Conservation (phyloP, 306 rosid genomes). For the Oemleria cerasiformis region DNA sequence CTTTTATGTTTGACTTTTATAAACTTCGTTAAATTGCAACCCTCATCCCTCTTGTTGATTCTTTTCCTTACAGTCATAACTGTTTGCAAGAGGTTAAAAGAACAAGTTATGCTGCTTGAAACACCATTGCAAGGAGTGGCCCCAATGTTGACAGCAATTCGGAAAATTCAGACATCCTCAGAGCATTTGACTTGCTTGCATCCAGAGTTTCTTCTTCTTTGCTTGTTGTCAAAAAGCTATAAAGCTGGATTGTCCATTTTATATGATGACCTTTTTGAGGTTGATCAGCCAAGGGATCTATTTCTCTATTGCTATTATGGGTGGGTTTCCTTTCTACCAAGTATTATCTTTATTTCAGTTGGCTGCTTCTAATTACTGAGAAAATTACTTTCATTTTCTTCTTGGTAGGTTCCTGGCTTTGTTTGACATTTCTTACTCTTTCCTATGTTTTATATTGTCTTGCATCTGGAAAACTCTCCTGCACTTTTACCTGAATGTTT, state of each 20-base stretch:
- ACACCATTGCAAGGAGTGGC: slow-evolving; percentile 87
- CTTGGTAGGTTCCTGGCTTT: not conserved
- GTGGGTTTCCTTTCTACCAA: slow-evolving; percentile 38
- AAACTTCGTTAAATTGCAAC: not conserved
- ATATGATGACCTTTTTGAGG: slow-evolving; percentile 68
- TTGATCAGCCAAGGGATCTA: slow-evolving; percentile 87
- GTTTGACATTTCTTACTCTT: not conserved
- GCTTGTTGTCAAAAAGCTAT: slow-evolving; percentile 79
- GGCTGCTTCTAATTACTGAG: not conserved
- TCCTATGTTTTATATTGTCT: not conserved
- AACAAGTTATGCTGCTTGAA: slow-evolving; percentile 61
- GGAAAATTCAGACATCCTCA: slow-evolving; percentile 62
- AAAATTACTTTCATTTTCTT: not conserved
- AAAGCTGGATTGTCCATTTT: slow-evolving; percentile 76
- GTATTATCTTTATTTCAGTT: slow-evolving; percentile 9
- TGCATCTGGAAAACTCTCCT: not conserved
- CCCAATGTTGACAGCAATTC: slow-evolving; percentile 68
- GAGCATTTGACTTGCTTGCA: slow-evolving; percentile 80
- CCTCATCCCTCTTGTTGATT: slow-evolving; percentile 7
- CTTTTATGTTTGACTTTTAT: slow-evolving; percentile 2
- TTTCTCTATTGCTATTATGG: slow-evolving; percentile 94
- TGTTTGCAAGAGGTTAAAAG: slow-evolving; percentile 80
- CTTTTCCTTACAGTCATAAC: slow-evolving; percentile 49
- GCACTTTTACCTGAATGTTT: too few species aligned
- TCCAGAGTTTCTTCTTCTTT: slow-evolving; percentile 82